Evolutionary conservation across 108 stramenopile genomes (phyloP), one percentile per base, ranked within the genome.

Genomic region (Skeletonema grethae): DNA sequence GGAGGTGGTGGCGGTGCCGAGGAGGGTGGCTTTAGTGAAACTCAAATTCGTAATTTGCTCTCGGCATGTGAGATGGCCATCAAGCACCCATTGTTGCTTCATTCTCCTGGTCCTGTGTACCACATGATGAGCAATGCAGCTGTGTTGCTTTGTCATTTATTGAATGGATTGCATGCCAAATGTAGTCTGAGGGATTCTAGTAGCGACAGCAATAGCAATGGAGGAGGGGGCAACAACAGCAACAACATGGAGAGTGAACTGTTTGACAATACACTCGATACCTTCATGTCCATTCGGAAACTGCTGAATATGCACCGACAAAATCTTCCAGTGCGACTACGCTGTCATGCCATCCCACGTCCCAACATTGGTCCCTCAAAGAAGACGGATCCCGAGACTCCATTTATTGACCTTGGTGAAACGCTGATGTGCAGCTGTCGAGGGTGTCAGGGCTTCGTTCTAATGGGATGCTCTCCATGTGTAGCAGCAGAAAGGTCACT

Each of bases 381-480:
- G 32, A 66, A 65, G 29, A 53, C 20, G 32, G 62, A 53, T 2
- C 57, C 43, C 18, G 84, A 80, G 30, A 30, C 59, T 46, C 69
- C 73, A 7, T 89, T 95, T 36, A 86, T 95, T 55, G 89, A 95
- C 53, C 62, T 95, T 16, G 91, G 90, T 2, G 88, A 95, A 39
- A 95, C 93, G 0, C 46, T 90, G 46, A 73, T 95, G 68, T 95
- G 93, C 60, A 69, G 77, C 7, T 90, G 90, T 62, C 86, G 93
- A 38, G 90, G 93, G 5, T 95, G 93, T 75, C 93, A 95, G 69
- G 93, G 93, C 12, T 95, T 95, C 75, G 93, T 95, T 9, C 72
- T 95, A 15, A 95, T 95, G 93, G 93, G 90, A 10, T 92, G 93
- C 66, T 82, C 83, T 67, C 93, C 93, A n/a, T 91, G 90, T 76